Percentiles rank a stretch among this genome's conserved stretches.
Evolutionary conservation across 73 alveolate genomes (phyloP).

Genomic region (Paraurostyla sp.): DNA sequence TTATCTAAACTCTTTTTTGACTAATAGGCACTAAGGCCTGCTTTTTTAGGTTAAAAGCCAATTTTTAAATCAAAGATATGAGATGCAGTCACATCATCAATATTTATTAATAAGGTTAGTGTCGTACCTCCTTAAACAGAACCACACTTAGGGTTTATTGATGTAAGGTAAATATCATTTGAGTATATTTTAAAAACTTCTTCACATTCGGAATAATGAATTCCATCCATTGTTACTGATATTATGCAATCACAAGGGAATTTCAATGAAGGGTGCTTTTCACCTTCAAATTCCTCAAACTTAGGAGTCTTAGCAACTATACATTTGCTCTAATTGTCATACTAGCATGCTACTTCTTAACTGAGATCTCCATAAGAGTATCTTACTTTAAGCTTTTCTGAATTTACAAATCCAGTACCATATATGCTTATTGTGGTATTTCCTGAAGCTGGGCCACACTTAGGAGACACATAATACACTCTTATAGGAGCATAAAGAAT

Average conservation of each 20-base stretch:
- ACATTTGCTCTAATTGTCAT: conserved; percentile 89
- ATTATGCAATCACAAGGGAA: conserved; percentile 95
- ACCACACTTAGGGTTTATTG: conserved; percentile 99
- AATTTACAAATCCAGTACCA: conserved; percentile 98
- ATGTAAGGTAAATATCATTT: conserved; percentile 87
- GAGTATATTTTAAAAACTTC: conserved; percentile 96
- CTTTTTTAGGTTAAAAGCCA: conserved; percentile 95
- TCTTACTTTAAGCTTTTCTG: conserved; percentile 95
- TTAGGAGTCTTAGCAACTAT: conserved; percentile 96
- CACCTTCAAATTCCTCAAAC: conserved; percentile 92
- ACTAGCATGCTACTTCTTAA: conserved; percentile 93
- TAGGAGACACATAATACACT: conserved; percentile 95
- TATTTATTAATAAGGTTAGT: conserved; percentile 86
- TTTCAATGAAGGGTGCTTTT: conserved; percentile 78
- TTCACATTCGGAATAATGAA: conserved; percentile 95
- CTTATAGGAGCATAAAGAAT: conserved; percentile 98
- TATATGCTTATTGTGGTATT: conserved; percentile 92
- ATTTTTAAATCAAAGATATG: conserved; percentile 90
- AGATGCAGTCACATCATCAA: conserved; percentile 91
- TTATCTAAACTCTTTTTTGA: conserved; percentile 7
- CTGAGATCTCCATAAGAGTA: conserved; percentile 93
- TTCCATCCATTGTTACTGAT: conserved; percentile 98
- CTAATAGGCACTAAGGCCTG: background rate
- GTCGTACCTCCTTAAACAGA: conserved; percentile 96
- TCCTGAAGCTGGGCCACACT: conserved; percentile 99